Base-by-base conservation (phyloP, 306 rosid genomes). In the Parietaria judaica region DNA sequence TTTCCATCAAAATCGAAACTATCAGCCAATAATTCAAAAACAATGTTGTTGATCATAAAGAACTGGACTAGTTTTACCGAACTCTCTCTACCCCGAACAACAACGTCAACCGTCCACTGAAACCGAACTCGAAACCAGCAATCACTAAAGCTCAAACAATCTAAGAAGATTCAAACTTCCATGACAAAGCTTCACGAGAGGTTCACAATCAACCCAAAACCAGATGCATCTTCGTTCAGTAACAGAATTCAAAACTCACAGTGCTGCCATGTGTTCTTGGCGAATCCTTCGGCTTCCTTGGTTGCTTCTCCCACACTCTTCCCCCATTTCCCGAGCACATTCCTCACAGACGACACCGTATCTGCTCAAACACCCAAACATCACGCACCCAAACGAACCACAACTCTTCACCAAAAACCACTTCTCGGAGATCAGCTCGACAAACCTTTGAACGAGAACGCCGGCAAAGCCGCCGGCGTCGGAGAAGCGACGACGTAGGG, bases 251-350 rank as follows among this genome's bases (percentile, higher is more conserved):
- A 41, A 1, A 66, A 67, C 89, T 73, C 71, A 92, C 96, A 69
- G 72, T 90, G 95, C 72, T 85, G 91, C 99, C 99, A 92, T 37
- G 99, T 88, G 76, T 88, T 92, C 64, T 90, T 92, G 34, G 97
- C 99, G 57, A 92, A 79, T 80, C 54, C 81, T 78, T 92, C 99
- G 38, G 99, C 96, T 72, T 78, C 86, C 77, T 67, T 81, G 23
- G 90, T 74, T 6, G 90, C 79, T 66, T 86, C 97, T 54, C 82
- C 99, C 36, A 86, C 90, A 67, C 55, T 76, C 83, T 45, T 79
- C 9, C 94, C 66, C 99, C 99, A 92, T 66, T 77, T 79, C 58
- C 97, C 99, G 0, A 92, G 83, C 73, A 70, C 90, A 73, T 62
- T 72, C 65, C 84, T 72, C 48, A 86, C 95, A n/a, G 72, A 79